Percentiles rank a stretch among this genome's conserved stretches.
phyloP scores from a whole-genome alignment of 1,284 basidiomycete genomes.

The Trametes polyzona region DNA sequence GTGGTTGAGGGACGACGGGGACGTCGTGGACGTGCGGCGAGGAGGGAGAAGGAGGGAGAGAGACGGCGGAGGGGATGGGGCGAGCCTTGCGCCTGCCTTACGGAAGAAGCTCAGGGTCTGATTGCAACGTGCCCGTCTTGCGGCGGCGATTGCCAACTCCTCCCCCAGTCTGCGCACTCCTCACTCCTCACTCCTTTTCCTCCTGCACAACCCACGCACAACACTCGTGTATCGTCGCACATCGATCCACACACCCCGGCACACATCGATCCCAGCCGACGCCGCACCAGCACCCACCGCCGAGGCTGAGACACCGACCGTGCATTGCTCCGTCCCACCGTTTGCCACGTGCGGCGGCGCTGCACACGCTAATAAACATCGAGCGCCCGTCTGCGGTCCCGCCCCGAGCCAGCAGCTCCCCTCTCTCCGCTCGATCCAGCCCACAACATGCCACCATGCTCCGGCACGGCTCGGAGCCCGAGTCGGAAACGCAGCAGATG shows the following conservation, averaged over 20 bases:
- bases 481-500: background rate
- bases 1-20: constrained; percentile 9
- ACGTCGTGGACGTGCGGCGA: constrained; percentile 40
- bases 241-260: constrained; percentile 17
- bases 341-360: constrained; percentile 10
- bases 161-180: background rate
- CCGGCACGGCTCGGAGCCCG: background rate
- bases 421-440: background rate
- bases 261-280: background rate
- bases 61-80: constrained; percentile 47
- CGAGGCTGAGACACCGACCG: background rate
- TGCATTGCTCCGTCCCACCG: constrained; percentile 10
- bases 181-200: background rate
- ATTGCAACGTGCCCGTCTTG: constrained; percentile 73
- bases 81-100: constrained; percentile 48
- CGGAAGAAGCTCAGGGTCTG: constrained; percentile 60
- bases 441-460: background rate
- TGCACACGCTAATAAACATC: background rate
- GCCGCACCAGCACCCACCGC: background rate
- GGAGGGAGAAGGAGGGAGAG: constrained; percentile 37
- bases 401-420: background rate
- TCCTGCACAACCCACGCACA: constrained; percentile 21
- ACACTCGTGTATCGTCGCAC: constrained; percentile 34
- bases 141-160: constrained; percentile 43
- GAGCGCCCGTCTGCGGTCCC: background rate